Evolutionary conservation across 2,329 filamentous ascomycete species (phyloP).

Genomic region (Colletotrichum godetiae): DNA sequence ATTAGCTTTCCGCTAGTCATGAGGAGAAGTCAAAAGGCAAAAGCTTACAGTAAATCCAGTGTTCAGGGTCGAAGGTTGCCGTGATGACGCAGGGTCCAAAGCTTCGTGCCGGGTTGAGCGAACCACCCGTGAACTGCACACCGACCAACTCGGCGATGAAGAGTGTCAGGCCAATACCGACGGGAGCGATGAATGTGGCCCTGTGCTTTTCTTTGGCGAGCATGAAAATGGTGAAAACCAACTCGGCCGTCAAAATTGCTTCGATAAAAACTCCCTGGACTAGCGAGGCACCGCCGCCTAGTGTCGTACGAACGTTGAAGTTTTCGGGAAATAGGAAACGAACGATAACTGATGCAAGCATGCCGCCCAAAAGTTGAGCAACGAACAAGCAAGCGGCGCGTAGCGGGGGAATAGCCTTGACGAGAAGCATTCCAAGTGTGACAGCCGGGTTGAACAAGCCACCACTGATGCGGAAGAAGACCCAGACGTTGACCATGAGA

Average conservation of each 20-base stretch:
- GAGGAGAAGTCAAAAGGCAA: slow-evolving; percentile 40
- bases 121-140: slow-evolving; percentile 60
- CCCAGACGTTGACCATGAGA: slow-evolving; percentile 59
- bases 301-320: slow-evolving; percentile 54
- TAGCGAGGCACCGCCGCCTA: slow-evolving; percentile 51
- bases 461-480: slow-evolving; percentile 58
- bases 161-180: slow-evolving; percentile 59
- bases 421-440: slow-evolving; percentile 63
- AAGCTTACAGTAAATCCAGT: slow-evolving; percentile 60
- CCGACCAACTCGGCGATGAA: slow-evolving; percentile 59
- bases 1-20: slow-evolving; percentile 9
- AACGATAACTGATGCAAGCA: slow-evolving; percentile 54
- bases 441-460: slow-evolving; percentile 51
- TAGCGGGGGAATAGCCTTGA: slow-evolving; percentile 57
- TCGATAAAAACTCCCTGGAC: slow-evolving; percentile 62
- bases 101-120: slow-evolving; percentile 58
- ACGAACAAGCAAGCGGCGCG: slow-evolving; percentile 60
- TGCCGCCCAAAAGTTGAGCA: slow-evolving; percentile 62
- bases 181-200: slow-evolving; percentile 59
- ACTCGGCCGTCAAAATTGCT: slow-evolving; percentile 58
- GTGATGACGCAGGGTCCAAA: slow-evolving; percentile 59
- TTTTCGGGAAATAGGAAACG: slow-evolving; percentile 55
- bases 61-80: slow-evolving; percentile 52
- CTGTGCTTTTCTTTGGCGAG: slow-evolving; percentile 62
- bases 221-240: slow-evolving; percentile 63